These are phyloP conservation scores for Penicillium daleae DNA, from an alignment of 495 filamentous ascomycete species.

Conservation along the genomic window DNA sequence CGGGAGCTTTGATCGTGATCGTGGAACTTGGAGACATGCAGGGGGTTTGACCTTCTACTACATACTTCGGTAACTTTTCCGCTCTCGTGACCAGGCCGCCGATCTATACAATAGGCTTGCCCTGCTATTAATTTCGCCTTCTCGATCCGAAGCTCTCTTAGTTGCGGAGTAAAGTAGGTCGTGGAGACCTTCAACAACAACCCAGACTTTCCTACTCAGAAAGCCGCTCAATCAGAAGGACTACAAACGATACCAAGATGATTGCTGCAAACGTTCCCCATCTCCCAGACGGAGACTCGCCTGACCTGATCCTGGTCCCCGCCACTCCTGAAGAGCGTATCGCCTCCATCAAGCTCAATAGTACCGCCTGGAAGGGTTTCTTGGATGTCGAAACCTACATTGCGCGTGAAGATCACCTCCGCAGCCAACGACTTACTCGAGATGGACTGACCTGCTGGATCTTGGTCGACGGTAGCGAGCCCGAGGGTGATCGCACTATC, in stretches of 20 bases:
- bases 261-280: conserved; percentile 38
- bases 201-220: background rate
- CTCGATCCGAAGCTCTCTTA: background rate
- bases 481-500: conserved; percentile 59
- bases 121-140: background rate
- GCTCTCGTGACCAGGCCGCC: background rate
- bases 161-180: background rate
- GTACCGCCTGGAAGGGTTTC: conserved; percentile 69
- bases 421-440: conserved; percentile 65
- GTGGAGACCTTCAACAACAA: background rate
- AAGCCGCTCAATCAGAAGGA: background rate
- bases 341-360: conserved; percentile 68
- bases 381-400: conserved; percentile 73
- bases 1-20: background rate
- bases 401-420: conserved; percentile 72
- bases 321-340: conserved; percentile 68
- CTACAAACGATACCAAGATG: conserved; percentile 25
- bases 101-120: background rate
- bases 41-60: background rate
- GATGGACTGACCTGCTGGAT: conserved; percentile 86
- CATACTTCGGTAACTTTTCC: background rate
- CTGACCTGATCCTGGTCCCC: conserved; percentile 65
- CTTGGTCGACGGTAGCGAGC: conserved; percentile 62
- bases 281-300: conserved; percentile 62
- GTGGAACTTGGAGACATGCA: background rate